These are phyloP conservation scores for Allomyces javanicus DNA, from an alignment of 192 early-diverging fungal genomes.

Conservation along the genomic window DNA sequence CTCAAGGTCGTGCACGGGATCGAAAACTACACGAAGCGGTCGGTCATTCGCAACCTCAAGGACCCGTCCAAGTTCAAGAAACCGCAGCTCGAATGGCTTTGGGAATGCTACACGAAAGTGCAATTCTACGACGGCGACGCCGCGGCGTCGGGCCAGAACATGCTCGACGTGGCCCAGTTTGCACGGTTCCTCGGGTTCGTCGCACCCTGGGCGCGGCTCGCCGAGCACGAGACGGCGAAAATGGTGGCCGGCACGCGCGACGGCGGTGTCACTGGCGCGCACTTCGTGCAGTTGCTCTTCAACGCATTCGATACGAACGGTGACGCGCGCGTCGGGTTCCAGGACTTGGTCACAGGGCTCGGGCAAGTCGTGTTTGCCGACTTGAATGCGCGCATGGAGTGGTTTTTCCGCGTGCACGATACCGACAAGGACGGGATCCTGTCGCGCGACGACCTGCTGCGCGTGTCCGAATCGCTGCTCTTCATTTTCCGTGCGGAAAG, in stretches of 20 bases:
- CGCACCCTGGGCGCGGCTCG: constrained; percentile 38
- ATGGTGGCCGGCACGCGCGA: background rate
- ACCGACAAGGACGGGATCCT: constrained; percentile 38
- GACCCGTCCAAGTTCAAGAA: constrained; percentile 58
- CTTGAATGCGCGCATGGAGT: constrained; percentile 49
- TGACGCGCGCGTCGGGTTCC: constrained; percentile 42
- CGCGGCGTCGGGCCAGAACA: constrained; percentile 8
- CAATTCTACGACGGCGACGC: constrained; percentile 31
- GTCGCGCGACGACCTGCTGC: constrained; percentile 56
- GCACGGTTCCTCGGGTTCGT: constrained; percentile 53
- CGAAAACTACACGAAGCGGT: constrained; percentile 79
- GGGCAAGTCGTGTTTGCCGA: constrained; percentile 56
- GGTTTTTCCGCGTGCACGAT: constrained; percentile 73
- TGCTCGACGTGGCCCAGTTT: constrained; percentile 49
- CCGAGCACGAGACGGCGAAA: constrained; percentile 13
- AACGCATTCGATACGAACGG: constrained; percentile 27
- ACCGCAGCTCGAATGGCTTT: constrained; percentile 68
- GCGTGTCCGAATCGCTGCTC: constrained; percentile 64
- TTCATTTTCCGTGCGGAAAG: constrained; percentile 46
- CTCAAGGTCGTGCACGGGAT: constrained; percentile 82
- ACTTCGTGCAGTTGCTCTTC: constrained; percentile 23
- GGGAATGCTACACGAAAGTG: constrained; percentile 70
- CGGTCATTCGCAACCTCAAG: constrained; percentile 59
- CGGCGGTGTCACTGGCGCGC: constrained; percentile 10
- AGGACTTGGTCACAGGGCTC: constrained; percentile 59